Evolutionary conservation across 495 filamentous ascomycete genomes (phyloP).

Genomic region (Penicillium cinerascens): DNA sequence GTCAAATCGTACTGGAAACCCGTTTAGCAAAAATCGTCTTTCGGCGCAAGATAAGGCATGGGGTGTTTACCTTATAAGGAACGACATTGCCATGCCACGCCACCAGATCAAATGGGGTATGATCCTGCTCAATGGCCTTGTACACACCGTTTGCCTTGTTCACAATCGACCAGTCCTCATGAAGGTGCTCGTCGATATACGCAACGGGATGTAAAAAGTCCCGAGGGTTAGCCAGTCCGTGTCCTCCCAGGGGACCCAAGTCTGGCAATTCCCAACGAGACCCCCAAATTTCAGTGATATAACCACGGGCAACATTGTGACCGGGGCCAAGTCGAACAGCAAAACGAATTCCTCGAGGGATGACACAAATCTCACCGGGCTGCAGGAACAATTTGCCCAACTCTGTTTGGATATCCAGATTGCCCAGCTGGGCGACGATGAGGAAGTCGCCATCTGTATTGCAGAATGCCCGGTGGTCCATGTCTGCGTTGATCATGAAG

Average conservation of each 20-base stretch:
- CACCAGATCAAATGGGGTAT: constrained; percentile 40
- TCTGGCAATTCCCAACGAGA: constrained; percentile 40
- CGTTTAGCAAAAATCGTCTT: not conserved
- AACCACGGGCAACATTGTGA: constrained; percentile 27
- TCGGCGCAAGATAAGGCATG: not conserved
- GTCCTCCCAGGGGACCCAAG: constrained; percentile 37
- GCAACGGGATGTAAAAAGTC: constrained; percentile 43
- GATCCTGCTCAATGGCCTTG: constrained; percentile 38
- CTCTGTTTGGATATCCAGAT: constrained; percentile 42
- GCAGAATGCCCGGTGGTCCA: constrained; percentile 33
- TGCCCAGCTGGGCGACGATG: constrained; percentile 37
- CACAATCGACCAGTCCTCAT: constrained; percentile 33
- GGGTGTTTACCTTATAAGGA: constrained; percentile 34
- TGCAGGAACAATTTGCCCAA: constrained; percentile 41
- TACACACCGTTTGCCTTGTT: constrained; percentile 36
- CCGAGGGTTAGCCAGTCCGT: constrained; percentile 38
- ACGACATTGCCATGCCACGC: constrained; percentile 46
- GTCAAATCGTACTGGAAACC: constrained; percentile 35
- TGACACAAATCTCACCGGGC: constrained; percentile 41
- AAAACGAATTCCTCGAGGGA: constrained; percentile 38
- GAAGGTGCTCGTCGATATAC: constrained; percentile 37
- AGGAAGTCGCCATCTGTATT: constrained; percentile 44
- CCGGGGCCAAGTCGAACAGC: constrained; percentile 22
- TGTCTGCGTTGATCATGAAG: constrained; percentile 11
- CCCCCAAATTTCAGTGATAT: constrained; percentile 42